Percentiles rank a stretch among this genome's conserved stretches.
Conservation (phyloP, 2,329 filamentous ascomycete genomes). For the Penicillium sp. region DNA sequence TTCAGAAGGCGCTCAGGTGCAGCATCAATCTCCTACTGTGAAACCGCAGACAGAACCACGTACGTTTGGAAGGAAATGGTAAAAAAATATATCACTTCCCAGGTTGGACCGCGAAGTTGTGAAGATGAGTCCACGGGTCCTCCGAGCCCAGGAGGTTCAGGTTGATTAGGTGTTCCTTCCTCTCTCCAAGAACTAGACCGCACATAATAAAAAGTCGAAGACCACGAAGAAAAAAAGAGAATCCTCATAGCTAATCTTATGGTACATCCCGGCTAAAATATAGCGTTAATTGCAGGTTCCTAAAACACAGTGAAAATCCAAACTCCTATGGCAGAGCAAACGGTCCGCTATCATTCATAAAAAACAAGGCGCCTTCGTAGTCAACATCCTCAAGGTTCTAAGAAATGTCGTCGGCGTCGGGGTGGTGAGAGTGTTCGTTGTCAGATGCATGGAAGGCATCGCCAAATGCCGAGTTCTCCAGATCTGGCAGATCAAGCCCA, state of each 20-base stretch:
- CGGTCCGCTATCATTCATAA: constrained; percentile 10
- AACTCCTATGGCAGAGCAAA: constrained; percentile 5
- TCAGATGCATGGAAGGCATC: constrained; percentile 72
- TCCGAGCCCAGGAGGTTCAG: neutral
- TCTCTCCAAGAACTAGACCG: neutral
- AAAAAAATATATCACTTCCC: too few relatives aligned
- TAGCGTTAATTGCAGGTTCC: constrained; percentile 7
- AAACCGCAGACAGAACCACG: too few relatives aligned
- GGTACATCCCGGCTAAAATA: constrained; percentile 9
- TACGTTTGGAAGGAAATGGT: too few relatives aligned
- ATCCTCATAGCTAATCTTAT: constrained; percentile 2
- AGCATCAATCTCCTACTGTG: too few relatives aligned
- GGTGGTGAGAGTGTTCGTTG: constrained; percentile 44
- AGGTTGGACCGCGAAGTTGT: too few relatives aligned
- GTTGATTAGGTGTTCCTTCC: neutral
- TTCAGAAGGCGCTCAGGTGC: too few relatives aligned
- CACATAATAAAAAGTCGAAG: neutral
- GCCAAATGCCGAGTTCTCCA: constrained; percentile 80
- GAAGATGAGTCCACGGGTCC: too few relatives aligned
- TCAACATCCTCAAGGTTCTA: constrained; percentile 16
- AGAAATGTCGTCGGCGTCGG: constrained; percentile 44
- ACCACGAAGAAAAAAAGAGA: neutral
- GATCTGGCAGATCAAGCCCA: constrained; percentile 57
- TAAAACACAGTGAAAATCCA: constrained; percentile 3
- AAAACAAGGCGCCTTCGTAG: constrained; percentile 15